A percentile compares a stretch with the other conserved stretches of the same genome.
phyloP scores from a whole-genome alignment of 495 filamentous ascomycete genomes.

The Collariella sp. region DNA sequence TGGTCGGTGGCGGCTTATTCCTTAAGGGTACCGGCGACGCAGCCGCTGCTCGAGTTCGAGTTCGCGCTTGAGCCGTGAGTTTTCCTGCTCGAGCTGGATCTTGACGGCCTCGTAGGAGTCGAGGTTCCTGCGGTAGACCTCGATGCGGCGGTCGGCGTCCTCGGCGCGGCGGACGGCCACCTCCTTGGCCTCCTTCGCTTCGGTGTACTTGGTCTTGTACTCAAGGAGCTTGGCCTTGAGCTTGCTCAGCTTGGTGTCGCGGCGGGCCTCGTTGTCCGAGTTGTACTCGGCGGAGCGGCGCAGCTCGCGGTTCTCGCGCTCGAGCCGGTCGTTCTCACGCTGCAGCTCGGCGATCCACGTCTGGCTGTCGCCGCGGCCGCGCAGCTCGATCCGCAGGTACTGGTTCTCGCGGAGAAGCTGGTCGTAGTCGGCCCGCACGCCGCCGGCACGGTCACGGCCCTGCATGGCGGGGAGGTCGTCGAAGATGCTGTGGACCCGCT shows the following conservation, averaged over 20 bases:
- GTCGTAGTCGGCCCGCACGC: conserved; percentile 11
- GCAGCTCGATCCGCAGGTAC: conserved; percentile 18
- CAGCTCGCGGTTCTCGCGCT: conserved; percentile 21
- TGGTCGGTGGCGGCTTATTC: no score
- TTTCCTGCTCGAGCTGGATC: conserved; percentile 7
- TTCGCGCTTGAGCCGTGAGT: conserved; percentile 6
- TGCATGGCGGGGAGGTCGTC: conserved; percentile 17
- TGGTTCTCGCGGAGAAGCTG: conserved; percentile 18
- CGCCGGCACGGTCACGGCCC: conserved; percentile 14
- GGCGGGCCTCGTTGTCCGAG: conserved; percentile 15
- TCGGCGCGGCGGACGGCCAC: conserved; percentile 4
- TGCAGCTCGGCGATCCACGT: neutral
- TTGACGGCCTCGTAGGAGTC: neutral
- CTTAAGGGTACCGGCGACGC: neutral
- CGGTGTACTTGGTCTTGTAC: conserved; percentile 9
- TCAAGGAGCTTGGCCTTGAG: conserved; percentile 14
- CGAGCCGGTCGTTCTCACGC: conserved; percentile 10
- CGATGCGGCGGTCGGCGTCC: conserved; percentile 9
- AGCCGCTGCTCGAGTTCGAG: conserved; percentile 6
- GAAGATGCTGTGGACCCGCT: conserved; percentile 13
- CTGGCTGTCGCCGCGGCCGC: conserved; percentile 2
- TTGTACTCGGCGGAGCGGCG: conserved; percentile 14
- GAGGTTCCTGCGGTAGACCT: conserved; percentile 3
- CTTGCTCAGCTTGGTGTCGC: conserved; percentile 11
- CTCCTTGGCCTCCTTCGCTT: conserved; percentile 4